Evolutionary conservation across 2,329 filamentous ascomycete species (phyloP).

Genomic region (Ampelomyces quisqualis): DNA sequence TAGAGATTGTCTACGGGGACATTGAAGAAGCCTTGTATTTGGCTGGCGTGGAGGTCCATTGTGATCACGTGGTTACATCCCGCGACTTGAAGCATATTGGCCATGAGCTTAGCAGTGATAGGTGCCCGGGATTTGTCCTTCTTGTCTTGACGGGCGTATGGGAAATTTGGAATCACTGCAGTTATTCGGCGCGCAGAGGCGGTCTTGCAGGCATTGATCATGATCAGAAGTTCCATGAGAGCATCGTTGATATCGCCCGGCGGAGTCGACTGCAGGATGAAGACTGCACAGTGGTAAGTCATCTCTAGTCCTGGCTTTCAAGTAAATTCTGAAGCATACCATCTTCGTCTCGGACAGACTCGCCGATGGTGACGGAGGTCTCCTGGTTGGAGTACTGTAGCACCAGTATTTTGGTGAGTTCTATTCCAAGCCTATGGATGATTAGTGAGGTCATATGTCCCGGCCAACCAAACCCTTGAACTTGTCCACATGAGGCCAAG

Average conservation of each 20-base stretch:
- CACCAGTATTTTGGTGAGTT: constrained; percentile 75
- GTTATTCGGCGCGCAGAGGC: constrained; percentile 88
- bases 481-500: too few relatives aligned
- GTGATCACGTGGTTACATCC: constrained; percentile 93
- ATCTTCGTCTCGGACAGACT: constrained; percentile 96
- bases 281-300: constrained; percentile 59
- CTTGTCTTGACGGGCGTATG: constrained; percentile 95
- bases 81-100: constrained; percentile 95
- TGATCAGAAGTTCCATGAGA: constrained; percentile 96
- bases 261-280: constrained; percentile 92
- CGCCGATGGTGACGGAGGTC: constrained; percentile 88
- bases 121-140: constrained; percentile 96
- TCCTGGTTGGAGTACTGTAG: constrained; percentile 86
- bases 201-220: constrained; percentile 93
- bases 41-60: constrained; percentile 91
- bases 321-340: constrained; percentile 50
- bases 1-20: constrained; percentile 80
- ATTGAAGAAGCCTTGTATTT: constrained; percentile 97
- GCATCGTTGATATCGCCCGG: constrained; percentile 97
- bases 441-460: constrained; percentile 20
- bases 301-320: constrained; percentile 1
- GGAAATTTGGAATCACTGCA: constrained; percentile 93
- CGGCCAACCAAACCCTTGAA: not conserved
- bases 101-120: constrained; percentile 92
- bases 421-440: constrained; percentile 65